Base-by-base conservation (phyloP, 2,329 filamentous ascomycete genomes). In the Curvularia hawaiiensis region DNA sequence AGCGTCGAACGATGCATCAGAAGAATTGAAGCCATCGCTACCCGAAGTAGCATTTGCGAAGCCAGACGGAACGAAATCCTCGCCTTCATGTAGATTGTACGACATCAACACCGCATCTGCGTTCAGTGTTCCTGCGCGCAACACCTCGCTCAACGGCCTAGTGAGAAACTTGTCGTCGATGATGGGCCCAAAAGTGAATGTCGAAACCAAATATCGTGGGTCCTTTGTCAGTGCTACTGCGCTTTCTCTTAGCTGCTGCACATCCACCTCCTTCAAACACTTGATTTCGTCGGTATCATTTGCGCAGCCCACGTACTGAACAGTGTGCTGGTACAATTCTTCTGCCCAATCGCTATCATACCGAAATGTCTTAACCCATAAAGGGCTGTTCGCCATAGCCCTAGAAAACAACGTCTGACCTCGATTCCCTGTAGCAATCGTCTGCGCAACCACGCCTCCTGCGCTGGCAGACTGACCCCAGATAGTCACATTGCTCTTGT, bases 21-120 rank as follows among this genome's bases (percentile, higher is more conserved):
- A 84, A 1, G 79, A 78, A 61, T 86, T 85, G 67, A 83, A 86
- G 0, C 79, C 77, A 16, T 24, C 22, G 22, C 22, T 24, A 3
- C 22, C 22, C 22, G 22, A 24, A 24, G 22, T 24, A 4, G 22
- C 22, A 24, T 24, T 24, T 24, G 22, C 67, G 1, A 88, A 74
- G 0, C 80, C 82, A 0, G 80, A 68, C 0, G 84, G 84, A 22
- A 86, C 76, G 63, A 89, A 88, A 60, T 84, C 85, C 68, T 88
- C 82, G 22, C 86, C 85, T 71, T 88, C 86, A 65, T 87, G 83
- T 0, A 82, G 79, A 67, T 88, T 88, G 69, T 87, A 88, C 78
- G 82, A 83, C n/a, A 79, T 78, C 60, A 82, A 83, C 0, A 80
- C 79, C 9, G 74, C 68, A 2, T 82, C 77, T 2, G 79, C 79